Base-by-base conservation (phyloP, 805 yeast species). In the Candida coquimbonensis region DNA sequence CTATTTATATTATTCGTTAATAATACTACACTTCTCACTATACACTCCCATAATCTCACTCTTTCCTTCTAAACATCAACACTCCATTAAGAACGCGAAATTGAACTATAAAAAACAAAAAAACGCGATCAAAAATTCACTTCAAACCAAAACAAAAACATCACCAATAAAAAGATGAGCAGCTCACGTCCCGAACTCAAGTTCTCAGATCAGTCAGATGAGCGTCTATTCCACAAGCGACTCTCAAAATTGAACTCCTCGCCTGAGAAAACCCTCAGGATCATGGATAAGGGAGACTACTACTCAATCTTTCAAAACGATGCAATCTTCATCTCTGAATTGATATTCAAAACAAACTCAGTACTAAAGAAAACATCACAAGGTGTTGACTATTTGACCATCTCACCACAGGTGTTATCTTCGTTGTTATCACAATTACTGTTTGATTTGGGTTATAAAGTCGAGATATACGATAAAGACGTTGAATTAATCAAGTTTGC, bases 251-350 rank as follows among this genome's bases (percentile, higher is more conserved):
- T 83, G 29, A 39, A 81, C 0, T 65, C 71, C 1, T 75, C 76
- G 46, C 73, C 74, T 8, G 60, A 66, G 2, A 67, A 71, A 36
- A 73, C 82, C 0, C 57, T 91, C 21, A 74, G 96, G 38, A 68
- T 88, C n/a, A 83, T 85, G 39, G 96, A 89, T 60, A 78, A 81
- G 49, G 82, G 82, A 39, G 96, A 87, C 49, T 89, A 87, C 62
- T 93, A 82, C 64, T 80, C 86, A 3, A 81, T 79, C 1, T 71
- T 88, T 19, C 80, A 78, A 8, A 78, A 75, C 4, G 96, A 91
- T 62, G 96, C 98, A 5, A 72, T 73, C 38, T 73, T 80, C 46
- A 85, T 88, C 27, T 96, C 97, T 4, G 95, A 89, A 51, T 69
- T 74, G 45, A 80, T 93, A 32, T 91, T 87, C 67, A 85, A 83